A percentile compares a stretch with the other conserved stretches of the same genome.
These are phyloP conservation scores for Globisporangium camurandrum DNA, from an alignment of 352 stramenopile species.

Conservation along the genomic window DNA sequence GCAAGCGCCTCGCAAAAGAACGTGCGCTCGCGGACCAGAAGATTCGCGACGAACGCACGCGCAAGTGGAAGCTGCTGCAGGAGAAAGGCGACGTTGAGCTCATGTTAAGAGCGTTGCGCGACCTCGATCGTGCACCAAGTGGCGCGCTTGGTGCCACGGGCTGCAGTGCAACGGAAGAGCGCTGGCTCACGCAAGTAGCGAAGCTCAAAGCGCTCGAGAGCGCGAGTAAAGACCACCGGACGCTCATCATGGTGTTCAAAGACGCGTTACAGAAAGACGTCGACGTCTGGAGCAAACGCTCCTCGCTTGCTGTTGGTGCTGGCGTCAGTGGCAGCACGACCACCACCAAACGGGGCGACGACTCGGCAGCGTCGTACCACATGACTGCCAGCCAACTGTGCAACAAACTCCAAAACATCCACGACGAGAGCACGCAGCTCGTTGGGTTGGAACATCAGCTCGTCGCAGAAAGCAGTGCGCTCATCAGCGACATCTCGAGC, in stretches of 20 bases:
- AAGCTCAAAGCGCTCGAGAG: constrained; percentile 55
- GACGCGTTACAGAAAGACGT: constrained; percentile 75
- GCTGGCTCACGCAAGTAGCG: constrained; percentile 53
- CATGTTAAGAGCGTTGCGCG: constrained; percentile 63
- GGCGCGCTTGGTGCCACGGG: constrained; percentile 6
- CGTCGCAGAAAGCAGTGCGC: constrained; percentile 37
- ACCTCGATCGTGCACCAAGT: constrained; percentile 29
- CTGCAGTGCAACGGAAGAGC: constrained; percentile 25
- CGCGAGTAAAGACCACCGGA: constrained; percentile 72
- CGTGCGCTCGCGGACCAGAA: constrained; percentile 72
- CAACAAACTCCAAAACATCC: constrained; percentile 77
- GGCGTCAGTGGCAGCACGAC: constrained; percentile 18
- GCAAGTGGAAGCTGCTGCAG: constrained; percentile 81
- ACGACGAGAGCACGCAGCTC: constrained; percentile 64
- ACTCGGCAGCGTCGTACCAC: constrained; percentile 60
- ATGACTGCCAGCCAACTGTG: constrained; percentile 76
- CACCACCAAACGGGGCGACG: constrained; percentile 31
- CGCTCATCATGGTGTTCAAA: constrained; percentile 78
- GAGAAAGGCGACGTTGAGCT: constrained; percentile 81
- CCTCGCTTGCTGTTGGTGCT: too few relatives aligned
- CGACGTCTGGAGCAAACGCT: constrained; percentile 56
- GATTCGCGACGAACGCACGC: constrained; percentile 70
- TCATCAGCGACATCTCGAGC: constrained; percentile 72
- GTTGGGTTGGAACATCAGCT: constrained; percentile 55
- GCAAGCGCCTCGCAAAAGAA: constrained; percentile 72